phyloP scores from a whole-genome alignment of 202 grass and related monocot genomes.

The Dendrocalamus latiflorus region DNA sequence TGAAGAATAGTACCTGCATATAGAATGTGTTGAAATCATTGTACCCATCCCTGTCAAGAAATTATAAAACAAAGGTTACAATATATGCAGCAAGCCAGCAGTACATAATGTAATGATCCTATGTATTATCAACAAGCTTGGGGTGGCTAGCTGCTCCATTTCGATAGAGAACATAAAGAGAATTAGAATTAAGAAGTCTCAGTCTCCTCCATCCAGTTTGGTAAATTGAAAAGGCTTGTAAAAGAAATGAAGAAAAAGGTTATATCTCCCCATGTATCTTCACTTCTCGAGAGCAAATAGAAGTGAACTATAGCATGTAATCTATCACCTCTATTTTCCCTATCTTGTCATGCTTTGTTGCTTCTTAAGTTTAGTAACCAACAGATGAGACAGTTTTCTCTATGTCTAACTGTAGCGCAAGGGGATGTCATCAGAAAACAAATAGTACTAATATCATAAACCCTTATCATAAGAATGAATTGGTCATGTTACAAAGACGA shows the following conservation, averaged over 20 bases:
- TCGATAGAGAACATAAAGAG: background rate
- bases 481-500: background rate
- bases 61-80: constrained; percentile 15
- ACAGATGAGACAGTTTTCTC: background rate
- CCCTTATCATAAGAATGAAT: background rate
- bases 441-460: background rate
- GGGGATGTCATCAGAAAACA: constrained; percentile 2
- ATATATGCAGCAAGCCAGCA: background rate
- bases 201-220: background rate
- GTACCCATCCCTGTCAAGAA: constrained; percentile 80
- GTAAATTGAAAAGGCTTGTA: background rate
- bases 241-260: background rate
- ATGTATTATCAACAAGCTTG: background rate
- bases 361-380: background rate
- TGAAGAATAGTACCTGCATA: constrained; percentile 73
- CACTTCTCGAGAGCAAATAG: background rate
- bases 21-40: constrained; percentile 99
- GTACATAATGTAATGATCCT: background rate
- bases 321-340: background rate
- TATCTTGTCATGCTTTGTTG: background rate
- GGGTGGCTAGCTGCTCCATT: constrained; percentile 6
- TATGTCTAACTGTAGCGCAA: background rate
- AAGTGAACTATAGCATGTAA: background rate
- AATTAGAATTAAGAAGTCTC: background rate
- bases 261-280: background rate